Percentiles rank a stretch among this genome's conserved stretches.
Conservation (phyloP, 441 rosid genomes). For the Gossypium trilobum region DNA sequence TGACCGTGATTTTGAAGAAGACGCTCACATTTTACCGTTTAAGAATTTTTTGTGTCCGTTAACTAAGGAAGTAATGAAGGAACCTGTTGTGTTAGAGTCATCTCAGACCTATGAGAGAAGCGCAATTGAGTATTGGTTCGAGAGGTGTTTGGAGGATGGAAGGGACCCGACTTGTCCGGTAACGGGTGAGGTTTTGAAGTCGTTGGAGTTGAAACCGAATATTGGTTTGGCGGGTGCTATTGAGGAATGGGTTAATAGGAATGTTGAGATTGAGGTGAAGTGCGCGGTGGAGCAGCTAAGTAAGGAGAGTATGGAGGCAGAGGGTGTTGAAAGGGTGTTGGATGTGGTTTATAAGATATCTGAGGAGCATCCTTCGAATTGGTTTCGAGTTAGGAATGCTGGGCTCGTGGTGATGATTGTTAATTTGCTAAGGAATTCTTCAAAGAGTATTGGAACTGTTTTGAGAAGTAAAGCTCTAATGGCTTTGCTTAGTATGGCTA, state of each 20-base stretch:
- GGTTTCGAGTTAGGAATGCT: conserved; percentile 31
- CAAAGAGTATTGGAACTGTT: conserved; percentile 23
- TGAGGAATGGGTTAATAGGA: conserved; percentile 39
- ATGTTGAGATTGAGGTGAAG: conserved; percentile 28
- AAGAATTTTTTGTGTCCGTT: conserved; percentile 37
- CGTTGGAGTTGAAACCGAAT: conserved; percentile 29
- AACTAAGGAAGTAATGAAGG: conserved; percentile 38
- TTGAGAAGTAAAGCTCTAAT: conserved; percentile 35
- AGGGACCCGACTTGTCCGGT: conserved; percentile 34
- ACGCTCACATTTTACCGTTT: conserved; percentile 27
- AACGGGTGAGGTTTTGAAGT: conserved; percentile 30
- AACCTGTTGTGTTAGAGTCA: conserved; percentile 35
- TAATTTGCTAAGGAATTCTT: conserved; percentile 22
- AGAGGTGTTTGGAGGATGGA: conserved; percentile 28
- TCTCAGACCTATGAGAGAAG: conserved; percentile 33
- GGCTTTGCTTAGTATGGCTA: conserved; percentile 34
- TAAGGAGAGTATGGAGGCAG: conserved; percentile 21
- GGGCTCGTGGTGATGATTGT: conserved; percentile 26
- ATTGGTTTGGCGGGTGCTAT: conserved; percentile 35
- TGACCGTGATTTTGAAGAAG: conserved; percentile 27
- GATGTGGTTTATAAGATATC: conserved; percentile 26
- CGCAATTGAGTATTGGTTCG: conserved; percentile 33
- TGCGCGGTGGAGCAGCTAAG: conserved; percentile 23
- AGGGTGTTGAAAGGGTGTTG: conserved; percentile 23
- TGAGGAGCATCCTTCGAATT: conserved; percentile 28